Base-by-base conservation (phyloP, 805 yeast species). In the Starmerella powellii region DNA sequence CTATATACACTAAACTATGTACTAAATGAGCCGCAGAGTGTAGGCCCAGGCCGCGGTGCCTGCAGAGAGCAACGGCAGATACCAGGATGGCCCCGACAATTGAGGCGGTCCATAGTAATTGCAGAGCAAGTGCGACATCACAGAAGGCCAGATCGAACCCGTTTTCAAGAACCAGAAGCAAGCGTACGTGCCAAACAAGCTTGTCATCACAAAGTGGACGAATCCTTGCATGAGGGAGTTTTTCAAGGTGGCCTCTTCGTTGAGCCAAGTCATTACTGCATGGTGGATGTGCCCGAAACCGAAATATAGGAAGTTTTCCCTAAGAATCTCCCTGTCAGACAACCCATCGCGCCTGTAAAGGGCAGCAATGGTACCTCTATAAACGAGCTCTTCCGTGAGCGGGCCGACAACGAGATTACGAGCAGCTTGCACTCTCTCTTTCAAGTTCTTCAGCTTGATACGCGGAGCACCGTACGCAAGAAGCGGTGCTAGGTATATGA, bases 221-320 rank as follows among this genome's bases (percentile, higher is more conserved):
- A 68, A 24, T 1, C 76, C 64, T 15, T 60, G 52, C 0, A 46
- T 29, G 2, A 63, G 15, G 2, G 64, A 56, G 5, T 53, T 33
- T 23, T 24, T 18, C 24, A 21, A 12, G 3, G 42, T 8, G 11
- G 17, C 26, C 18, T 16, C 40, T 1, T 57, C 48, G 8, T 53
- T 59, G 2, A 54, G 41, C 47, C 65, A 65, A 34, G 70, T 49
- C 41, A 73, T 77, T 48, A 65, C 65, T 2, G 73, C 85, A 56
- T 84, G 94, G 55, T 84, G 88, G 18, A 80, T 38, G 59, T 84
- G 95, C 0, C 93, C 91, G 20, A 79, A 52, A 1, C 87, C 86
- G 63, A 84, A 84, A 42, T 75, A 66, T 6, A 74, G 52, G 1
- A 94, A 91, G 1, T 82, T 69, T 23, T 60, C 55, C 15, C 53